Evolutionary conservation across 2,329 filamentous ascomycete genomes (phyloP).

Genomic region (Botrytis sinoallii): DNA sequence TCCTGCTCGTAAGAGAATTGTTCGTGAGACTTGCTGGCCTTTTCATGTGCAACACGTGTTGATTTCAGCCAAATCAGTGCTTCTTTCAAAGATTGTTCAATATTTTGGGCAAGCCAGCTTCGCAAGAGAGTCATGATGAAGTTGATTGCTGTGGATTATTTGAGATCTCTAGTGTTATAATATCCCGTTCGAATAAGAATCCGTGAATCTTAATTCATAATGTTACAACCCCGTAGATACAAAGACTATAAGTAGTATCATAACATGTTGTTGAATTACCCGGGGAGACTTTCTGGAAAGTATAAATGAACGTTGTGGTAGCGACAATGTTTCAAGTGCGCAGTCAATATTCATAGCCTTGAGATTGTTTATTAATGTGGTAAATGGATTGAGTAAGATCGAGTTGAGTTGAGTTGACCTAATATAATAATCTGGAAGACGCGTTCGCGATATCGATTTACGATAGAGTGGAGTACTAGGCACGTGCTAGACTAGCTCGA

Average conservation of each 20-base stretch:
- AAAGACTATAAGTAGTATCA: neutral
- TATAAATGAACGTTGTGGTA: neutral
- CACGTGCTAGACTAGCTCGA: neutral
- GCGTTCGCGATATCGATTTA: neutral
- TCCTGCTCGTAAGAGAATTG: constrained; percentile 8
- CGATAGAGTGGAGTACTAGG: neutral
- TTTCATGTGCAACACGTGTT: neutral
- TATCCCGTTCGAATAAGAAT: neutral
- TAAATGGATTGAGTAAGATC: neutral
- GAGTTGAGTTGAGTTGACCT: neutral
- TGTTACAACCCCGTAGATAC: neutral
- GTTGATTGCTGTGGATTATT: neutral
- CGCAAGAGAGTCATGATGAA: constrained; percentile 7
- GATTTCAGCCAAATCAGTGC: constrained; percentile 10
- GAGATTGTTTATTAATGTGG: neutral
- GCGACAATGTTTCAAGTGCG: neutral
- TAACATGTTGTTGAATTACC: neutral
- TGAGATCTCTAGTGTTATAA: neutral
- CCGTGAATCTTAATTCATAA: neutral
- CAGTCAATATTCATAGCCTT: neutral
- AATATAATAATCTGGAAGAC: neutral
- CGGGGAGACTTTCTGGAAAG: neutral
- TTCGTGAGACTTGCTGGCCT: neutral
- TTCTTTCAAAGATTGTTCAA: constrained; percentile 4
- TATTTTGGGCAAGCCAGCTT: constrained; percentile 9